phyloP scores from a whole-genome alignment of 495 filamentous ascomycete species.

The Rhypophila decipiens region DNA sequence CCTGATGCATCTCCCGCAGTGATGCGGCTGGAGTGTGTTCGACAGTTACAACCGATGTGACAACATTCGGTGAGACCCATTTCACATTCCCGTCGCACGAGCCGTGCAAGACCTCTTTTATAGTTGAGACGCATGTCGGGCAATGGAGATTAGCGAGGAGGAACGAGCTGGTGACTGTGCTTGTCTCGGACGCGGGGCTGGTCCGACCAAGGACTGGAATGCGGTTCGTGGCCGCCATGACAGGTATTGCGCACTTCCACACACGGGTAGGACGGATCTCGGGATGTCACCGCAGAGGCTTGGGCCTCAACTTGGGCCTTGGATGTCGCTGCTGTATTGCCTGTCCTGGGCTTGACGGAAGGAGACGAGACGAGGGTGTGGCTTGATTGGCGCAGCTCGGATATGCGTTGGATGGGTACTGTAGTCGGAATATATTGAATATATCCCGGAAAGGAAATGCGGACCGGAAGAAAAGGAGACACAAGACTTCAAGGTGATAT shows the following conservation, averaged over 20 bases:
- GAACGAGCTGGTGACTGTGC: constrained; percentile 39
- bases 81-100: constrained; percentile 31
- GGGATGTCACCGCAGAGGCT: background rate
- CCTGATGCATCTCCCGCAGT: constrained; percentile 28
- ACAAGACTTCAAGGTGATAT: constrained; percentile 17
- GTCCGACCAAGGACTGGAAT: constrained; percentile 3
- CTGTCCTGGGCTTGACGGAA: background rate
- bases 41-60: constrained; percentile 48
- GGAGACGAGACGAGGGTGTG: background rate
- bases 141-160: constrained; percentile 56
- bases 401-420: constrained; percentile 2
- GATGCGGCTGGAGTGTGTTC: constrained; percentile 24
- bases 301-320: background rate
- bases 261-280: constrained; percentile 11
- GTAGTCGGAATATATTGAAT: constrained; percentile 15
- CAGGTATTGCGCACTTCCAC: constrained; percentile 9
- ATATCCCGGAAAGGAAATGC: constrained; percentile 19
- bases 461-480: constrained; percentile 12
- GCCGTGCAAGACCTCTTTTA: constrained; percentile 40
- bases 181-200: constrained; percentile 12
- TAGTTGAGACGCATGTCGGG: constrained; percentile 52
- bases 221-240: constrained; percentile 17
- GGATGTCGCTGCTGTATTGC: background rate
- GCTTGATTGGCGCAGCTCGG: constrained; percentile 11
- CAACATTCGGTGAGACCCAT: constrained; percentile 51